These are phyloP conservation scores for Leucocoprinus leucothites DNA, from an alignment of 768 basidiomycete genomes.

Conservation along the genomic window DNA sequence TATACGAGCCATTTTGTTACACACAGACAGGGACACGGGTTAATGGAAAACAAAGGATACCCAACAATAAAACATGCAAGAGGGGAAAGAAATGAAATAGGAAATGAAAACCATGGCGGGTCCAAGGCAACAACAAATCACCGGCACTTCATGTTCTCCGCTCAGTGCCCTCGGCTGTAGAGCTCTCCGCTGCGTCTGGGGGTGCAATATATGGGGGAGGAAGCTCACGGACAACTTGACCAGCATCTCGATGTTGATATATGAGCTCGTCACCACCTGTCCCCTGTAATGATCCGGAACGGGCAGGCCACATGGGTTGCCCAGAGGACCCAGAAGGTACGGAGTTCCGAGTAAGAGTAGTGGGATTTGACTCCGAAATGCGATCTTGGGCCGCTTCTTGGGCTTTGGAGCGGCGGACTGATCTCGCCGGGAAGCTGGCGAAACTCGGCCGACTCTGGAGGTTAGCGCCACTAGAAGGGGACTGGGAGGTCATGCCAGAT, in stretches of 20 bases:
- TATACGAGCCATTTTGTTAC: too few relatives aligned
- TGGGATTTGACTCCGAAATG: constrained; percentile 1
- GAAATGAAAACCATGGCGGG: background rate
- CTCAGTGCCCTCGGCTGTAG: background rate
- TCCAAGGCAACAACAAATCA: background rate
- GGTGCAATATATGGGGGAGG: constrained; percentile 36
- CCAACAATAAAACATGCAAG: constrained; percentile 1
- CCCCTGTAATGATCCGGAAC: constrained; percentile 7
- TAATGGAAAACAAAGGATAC: too few relatives aligned
- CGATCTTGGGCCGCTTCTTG: constrained; percentile 17
- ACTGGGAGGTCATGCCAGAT: background rate
- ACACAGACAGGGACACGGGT: too few relatives aligned
- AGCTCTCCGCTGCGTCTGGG: background rate
- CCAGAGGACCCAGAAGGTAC: background rate
- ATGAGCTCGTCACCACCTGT: constrained; percentile 26
- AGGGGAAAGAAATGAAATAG: background rate
- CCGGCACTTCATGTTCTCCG: background rate
- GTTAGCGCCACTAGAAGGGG: background rate
- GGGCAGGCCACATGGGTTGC: constrained; percentile 1
- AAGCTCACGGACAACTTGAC: constrained; percentile 32
- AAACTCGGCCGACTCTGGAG: constrained; percentile 2
- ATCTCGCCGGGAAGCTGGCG: constrained; percentile 16
- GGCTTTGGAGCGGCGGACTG: constrained; percentile 17
- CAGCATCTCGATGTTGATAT: constrained; percentile 37
- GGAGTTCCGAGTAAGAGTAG: background rate